Evolutionary conservation across 2,329 filamentous ascomycete species (phyloP).

Genomic region (Aphanocladium album): DNA sequence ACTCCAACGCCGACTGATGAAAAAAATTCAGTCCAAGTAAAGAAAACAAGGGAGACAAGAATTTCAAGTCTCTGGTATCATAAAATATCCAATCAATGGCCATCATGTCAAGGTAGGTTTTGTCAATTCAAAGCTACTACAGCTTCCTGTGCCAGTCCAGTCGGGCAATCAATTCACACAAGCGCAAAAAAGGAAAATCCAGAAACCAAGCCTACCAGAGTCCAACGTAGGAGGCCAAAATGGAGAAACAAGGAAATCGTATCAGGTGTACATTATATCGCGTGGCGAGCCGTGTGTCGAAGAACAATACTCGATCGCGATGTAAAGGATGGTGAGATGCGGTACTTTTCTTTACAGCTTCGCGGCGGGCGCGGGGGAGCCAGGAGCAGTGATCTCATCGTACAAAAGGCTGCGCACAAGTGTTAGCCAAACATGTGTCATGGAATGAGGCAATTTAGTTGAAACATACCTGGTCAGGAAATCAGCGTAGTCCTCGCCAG

Average conservation of each 20-base stretch:
- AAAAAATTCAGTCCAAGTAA: background rate
- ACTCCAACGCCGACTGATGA: background rate
- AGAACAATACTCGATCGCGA: background rate
- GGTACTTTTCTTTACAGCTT: slow-evolving; percentile 47
- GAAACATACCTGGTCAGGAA: slow-evolving; percentile 74
- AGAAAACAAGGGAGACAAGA: background rate
- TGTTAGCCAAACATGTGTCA: slow-evolving; percentile 16
- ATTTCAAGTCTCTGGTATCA: slow-evolving; percentile 10
- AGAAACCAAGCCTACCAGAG: background rate
- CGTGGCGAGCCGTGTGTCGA: background rate
- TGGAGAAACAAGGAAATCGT: too few species aligned
- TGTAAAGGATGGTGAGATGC: background rate
- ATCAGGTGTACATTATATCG: slow-evolving; percentile 4
- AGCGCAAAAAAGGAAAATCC: background rate
- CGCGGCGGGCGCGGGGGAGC: slow-evolving; percentile 54
- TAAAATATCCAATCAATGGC: slow-evolving; percentile 8
- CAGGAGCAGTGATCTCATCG: slow-evolving; percentile 77
- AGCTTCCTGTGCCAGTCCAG: slow-evolving; percentile 7
- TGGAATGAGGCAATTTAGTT: too few species aligned
- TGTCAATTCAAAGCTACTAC: slow-evolving; percentile 15
- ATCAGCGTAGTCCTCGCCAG: slow-evolving; percentile 95
- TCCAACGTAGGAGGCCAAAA: background rate
- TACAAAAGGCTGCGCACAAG: slow-evolving; percentile 62
- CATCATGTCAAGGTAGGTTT: slow-evolving; percentile 11
- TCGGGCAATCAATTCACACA: slow-evolving; percentile 2